These are phyloP conservation scores for Exophiala alcalophila DNA, from an alignment of 2,329 filamentous ascomycete species.

Conservation along the genomic window DNA sequence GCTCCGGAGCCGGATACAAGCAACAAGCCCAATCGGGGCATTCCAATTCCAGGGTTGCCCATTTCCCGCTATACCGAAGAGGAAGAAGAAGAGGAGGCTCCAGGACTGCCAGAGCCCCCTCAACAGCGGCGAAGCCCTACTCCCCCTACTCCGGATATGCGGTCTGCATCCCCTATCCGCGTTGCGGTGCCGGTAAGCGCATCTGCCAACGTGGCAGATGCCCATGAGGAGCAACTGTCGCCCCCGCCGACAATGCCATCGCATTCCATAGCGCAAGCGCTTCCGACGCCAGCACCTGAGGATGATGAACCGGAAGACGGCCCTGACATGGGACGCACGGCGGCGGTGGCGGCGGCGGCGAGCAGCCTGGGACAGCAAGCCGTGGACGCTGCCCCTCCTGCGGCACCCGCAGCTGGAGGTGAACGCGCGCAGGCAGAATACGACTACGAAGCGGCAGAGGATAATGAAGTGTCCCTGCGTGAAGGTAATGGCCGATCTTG, in stretches of 20 bases:
- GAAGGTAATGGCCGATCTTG: slow-evolving; percentile 69
- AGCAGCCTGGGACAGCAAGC: slow-evolving; percentile 46
- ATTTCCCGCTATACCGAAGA: slow-evolving; percentile 54
- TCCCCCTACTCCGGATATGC: slow-evolving; percentile 49
- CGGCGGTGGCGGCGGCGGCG: slow-evolving; percentile 55
- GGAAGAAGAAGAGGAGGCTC: slow-evolving; percentile 44
- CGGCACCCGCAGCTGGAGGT: slow-evolving; percentile 49
- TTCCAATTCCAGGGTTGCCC: slow-evolving; percentile 75
- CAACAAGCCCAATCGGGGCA: slow-evolving; percentile 68
- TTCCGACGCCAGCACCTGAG: slow-evolving; percentile 60
- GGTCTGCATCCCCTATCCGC: slow-evolving; percentile 71
- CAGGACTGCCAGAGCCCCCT: slow-evolving; percentile 45
- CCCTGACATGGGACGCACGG: slow-evolving; percentile 60
- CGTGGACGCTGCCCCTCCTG: slow-evolving; percentile 43
- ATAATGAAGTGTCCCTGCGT: slow-evolving; percentile 87
- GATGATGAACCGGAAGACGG: slow-evolving; percentile 63
- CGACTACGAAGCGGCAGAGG: slow-evolving; percentile 96
- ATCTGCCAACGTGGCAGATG: slow-evolving; percentile 45
- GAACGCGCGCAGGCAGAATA: slow-evolving; percentile 79
- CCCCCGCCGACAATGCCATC: slow-evolving; percentile 55
- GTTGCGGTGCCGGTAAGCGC: slow-evolving; percentile 77
- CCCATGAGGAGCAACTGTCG: slow-evolving; percentile 41
- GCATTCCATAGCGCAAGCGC: slow-evolving; percentile 56
- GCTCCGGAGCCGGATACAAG: slow-evolving; percentile 61
- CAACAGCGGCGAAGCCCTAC: slow-evolving; percentile 45